Evolutionary conservation across 2,329 filamentous ascomycete species (phyloP), one percentile per base, ranked within the genome.

Genomic region (Alternaria solani): DNA sequence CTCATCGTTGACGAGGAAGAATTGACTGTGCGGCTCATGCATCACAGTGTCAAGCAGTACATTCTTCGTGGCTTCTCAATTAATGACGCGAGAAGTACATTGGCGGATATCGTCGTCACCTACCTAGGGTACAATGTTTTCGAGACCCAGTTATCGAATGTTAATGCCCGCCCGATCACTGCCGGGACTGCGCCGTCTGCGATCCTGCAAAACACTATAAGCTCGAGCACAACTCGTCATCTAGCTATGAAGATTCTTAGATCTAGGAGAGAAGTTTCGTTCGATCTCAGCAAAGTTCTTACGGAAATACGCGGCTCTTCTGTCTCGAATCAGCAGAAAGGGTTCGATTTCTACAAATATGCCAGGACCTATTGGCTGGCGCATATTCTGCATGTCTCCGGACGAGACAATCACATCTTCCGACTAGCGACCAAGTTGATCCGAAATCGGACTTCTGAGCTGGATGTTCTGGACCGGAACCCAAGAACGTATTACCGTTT

Each of bases 1-100:
- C 46, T 73, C 20, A 34, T 20, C 18, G 55, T 72, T 1, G 66
- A 73, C n/a, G 67, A 72, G 47, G 71, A 72, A 62, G 70, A 74
- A 12, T 18, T 36, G 0, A 73, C 69, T 3, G 66, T 73, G 1
- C 61, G 65, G 2, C 20, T 68, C 2, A 41, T 72, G 3, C 69
- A 74, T 38, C 66, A 62, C 12, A 72, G 70, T 30, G 53, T 72
- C 25, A 63, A 63, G 49, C 61, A 68, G 32, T 73, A 60, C 46
- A 30, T 73, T 2, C 28, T 71, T 0, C n/a, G 54, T 6, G 51
- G 52, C 5, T 43, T 51, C 4, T 23, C 20, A 23, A 23, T 23
- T 23, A 14, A 56, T 4, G 25, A 20, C n/a, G 26, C 20, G 6
- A 49, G 28, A 16, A 59, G 46, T 16, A 59, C 18, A 2, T 55